Evolutionary conservation across 2,329 filamentous ascomycete genomes (phyloP).

Genomic region (Pyrenophora seminiperda): DNA sequence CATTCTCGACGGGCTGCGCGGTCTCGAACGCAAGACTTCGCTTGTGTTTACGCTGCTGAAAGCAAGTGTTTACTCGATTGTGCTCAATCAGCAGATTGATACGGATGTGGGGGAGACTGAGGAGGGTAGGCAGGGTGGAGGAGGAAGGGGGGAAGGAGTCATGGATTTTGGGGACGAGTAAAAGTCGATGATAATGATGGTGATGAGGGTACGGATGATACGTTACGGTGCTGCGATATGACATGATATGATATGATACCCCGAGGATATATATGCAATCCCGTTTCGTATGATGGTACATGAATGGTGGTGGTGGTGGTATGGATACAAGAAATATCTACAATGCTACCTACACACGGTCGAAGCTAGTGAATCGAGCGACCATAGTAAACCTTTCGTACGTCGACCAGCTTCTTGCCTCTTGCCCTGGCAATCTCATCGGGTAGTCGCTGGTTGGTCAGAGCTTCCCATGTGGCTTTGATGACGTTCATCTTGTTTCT

Average conservation of each 20-base stretch:
- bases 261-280: not conserved
- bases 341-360: not conserved
- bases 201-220: not conserved
- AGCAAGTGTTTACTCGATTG: slow-evolving; percentile 97
- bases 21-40: slow-evolving; percentile 91
- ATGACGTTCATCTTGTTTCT: slow-evolving; percentile 98
- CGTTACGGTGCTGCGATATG: too few relatives aligned
- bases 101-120: slow-evolving; percentile 32
- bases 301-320: not conserved
- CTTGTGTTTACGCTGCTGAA: slow-evolving; percentile 95
- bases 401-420: slow-evolving; percentile 95
- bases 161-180: not conserved
- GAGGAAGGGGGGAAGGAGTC: slow-evolving; percentile 1
- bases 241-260: slow-evolving; percentile 6
- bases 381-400: slow-evolving; percentile 95
- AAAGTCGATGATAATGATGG: not conserved
- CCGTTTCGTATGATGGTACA: too few relatives aligned
- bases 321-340: slow-evolving; percentile 7
- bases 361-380: slow-evolving; percentile 55
- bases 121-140: slow-evolving; percentile 8
- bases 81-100: slow-evolving; percentile 83
- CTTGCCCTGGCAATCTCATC: slow-evolving; percentile 87
- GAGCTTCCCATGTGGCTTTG: slow-evolving; percentile 84
- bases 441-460: slow-evolving; percentile 82
- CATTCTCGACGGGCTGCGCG: slow-evolving; percentile 82